Conservation (phyloP, 148 eudicot genomes). For the Rhododendron simsii region DNA sequence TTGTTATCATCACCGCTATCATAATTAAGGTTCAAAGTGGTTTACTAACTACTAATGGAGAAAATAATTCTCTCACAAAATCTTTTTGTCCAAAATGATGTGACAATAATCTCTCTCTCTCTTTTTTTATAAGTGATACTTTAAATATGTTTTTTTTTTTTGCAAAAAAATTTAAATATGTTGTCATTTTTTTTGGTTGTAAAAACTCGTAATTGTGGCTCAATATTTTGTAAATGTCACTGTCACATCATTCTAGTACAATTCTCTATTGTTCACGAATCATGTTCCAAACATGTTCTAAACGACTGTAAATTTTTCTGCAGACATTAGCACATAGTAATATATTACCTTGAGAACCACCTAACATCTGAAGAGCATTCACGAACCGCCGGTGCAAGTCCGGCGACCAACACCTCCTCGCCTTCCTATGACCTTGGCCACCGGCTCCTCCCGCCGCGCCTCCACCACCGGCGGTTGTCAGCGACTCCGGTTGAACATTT, state of each 20-base stretch:
- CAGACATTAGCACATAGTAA: neutral
- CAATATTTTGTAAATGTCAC: neutral
- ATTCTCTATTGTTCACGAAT: neutral
- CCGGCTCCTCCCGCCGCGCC: slow-evolving; percentile 3
- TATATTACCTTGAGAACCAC: slow-evolving; percentile 92
- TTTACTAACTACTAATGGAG: neutral
- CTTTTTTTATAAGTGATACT: too few relatives aligned
- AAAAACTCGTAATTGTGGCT: neutral
- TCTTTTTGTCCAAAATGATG: neutral
- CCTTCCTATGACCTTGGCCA: slow-evolving; percentile 62
- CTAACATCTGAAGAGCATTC: slow-evolving; percentile 93
- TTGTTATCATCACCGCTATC: slow-evolving; percentile 5
- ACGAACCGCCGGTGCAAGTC: slow-evolving; percentile 95
- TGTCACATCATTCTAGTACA: neutral
- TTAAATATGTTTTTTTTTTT: neutral
- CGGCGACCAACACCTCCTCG: slow-evolving; percentile 98
- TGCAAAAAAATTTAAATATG: neutral
- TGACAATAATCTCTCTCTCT: neutral
- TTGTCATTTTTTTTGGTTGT: neutral
- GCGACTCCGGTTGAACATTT: slow-evolving; percentile 15
- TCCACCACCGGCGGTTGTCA: slow-evolving; percentile 12
- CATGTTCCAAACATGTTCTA: too few relatives aligned
- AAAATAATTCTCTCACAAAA: neutral
- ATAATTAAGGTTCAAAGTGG: neutral
- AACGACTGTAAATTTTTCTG: neutral